Base-by-base conservation (phyloP, 1,284 basidiomycete species). In the Xerocomus cyaneibrunnescens region DNA sequence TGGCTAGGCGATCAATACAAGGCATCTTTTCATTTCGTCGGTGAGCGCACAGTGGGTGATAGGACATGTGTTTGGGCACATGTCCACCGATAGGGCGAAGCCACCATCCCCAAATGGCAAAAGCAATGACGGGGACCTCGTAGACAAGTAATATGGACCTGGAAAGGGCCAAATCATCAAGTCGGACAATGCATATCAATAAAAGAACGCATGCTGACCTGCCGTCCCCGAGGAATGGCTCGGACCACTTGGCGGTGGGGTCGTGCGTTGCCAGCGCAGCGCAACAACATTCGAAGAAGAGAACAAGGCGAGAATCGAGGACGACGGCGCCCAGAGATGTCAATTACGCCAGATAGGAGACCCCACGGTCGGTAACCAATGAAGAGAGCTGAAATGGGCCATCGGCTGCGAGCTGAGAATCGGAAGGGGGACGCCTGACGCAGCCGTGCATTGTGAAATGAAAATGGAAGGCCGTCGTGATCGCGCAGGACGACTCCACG, bases 381-480 rank as follows among this genome's bases (percentile, higher is more conserved):
- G 17, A 54, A 57, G 35, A 35, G 37, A 30, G 31, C 34, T 57
- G 38, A 38, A 52, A 57, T 47, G 13, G 42, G 25, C 27, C 36
- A 37, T 62, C 61, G 58, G 58, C 58, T 59, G 58, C 58, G 58
- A 59, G 41, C 17, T 35, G 44, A 45, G 58, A 53, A 51, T 37
- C 44, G 51, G 45, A 27, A n/a, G 48, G 13, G 45, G 14, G 9
- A 2, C 36, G 30, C 37, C 31, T 50, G 51, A 54, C 44, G 45
- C 38, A 30, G 45, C 38, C 44, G 41, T 38, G 34, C 28, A n/a
- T 36, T 37, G 47, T 8, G 35, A 62, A 59, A 61, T 62, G 61
- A 63, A 62, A 60, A 60, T 60, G 59, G 61, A 60, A 60, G 56
- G 25, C 60, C 57, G 42, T 40, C 48, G 32, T 59, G 52, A 51